phyloP scores from a whole-genome alignment of 1,284 basidiomycete species.

The Ceratobasidium sp. region DNA sequence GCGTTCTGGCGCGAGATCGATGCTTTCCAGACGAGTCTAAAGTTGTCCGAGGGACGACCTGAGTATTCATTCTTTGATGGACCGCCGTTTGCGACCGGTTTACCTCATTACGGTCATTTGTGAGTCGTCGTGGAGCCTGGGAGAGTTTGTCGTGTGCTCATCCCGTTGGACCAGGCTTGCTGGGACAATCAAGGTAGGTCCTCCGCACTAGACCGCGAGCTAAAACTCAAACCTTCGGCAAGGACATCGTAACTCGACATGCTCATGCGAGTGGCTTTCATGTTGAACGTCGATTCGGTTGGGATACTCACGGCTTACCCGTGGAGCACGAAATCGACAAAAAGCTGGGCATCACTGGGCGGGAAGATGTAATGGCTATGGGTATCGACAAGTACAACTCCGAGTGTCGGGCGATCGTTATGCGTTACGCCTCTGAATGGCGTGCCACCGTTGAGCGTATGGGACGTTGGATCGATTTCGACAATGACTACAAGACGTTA shows the following conservation, averaged over 20 bases:
- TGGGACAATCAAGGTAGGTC: slow-evolving; percentile 91
- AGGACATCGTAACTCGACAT: slow-evolving; percentile 97
- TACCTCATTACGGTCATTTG: slow-evolving; percentile 96
- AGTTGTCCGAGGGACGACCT: slow-evolving; percentile 88
- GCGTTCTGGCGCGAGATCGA: slow-evolving; percentile 96
- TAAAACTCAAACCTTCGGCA: slow-evolving; percentile 8
- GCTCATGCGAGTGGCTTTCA: slow-evolving; percentile 94
- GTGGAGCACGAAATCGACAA: slow-evolving; percentile 99
- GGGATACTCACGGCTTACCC: slow-evolving; percentile 99
- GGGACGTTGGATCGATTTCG: slow-evolving; percentile 99
- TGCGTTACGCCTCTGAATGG: slow-evolving; percentile 97
- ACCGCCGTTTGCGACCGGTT: slow-evolving; percentile 95
- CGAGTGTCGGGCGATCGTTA: slow-evolving; percentile 96
- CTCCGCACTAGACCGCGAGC: slow-evolving; percentile 5
- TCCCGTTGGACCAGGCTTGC: slow-evolving; percentile 55
- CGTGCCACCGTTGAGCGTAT: slow-evolving; percentile 93
- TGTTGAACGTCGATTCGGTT: slow-evolving; percentile 95
- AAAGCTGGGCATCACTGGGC: slow-evolving; percentile 89
- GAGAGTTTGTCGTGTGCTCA: slow-evolving; percentile 27
- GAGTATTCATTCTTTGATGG: slow-evolving; percentile 97
- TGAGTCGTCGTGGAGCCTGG: slow-evolving; percentile 44
- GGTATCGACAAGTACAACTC: slow-evolving; percentile 98
- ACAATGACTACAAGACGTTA: slow-evolving; percentile 99
- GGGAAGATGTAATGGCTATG: slow-evolving; percentile 93
- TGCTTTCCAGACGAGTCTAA: slow-evolving; percentile 94